Evolutionary conservation across 176 grass and related monocot genomes (phyloP).

Genomic region (Metroxylon sagu): DNA sequence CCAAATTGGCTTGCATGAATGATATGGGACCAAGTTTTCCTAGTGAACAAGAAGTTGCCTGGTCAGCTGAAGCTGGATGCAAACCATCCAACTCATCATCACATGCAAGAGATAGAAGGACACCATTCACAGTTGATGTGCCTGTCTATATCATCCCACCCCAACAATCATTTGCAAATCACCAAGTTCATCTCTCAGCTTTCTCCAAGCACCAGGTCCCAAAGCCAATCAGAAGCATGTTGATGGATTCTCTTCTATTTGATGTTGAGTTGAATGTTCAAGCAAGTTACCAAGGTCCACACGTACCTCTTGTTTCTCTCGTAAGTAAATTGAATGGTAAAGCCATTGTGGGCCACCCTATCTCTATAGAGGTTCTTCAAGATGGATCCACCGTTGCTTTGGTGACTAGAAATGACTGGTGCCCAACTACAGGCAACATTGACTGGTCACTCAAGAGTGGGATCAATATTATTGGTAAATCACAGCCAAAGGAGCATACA

Average conservation of each 20-base stretch:
- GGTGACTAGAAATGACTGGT: conserved; percentile 25
- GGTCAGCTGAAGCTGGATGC: conserved; percentile 39
- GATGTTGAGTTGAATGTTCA: conserved; percentile 76
- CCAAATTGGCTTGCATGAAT: conserved; percentile 8
- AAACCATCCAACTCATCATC: conserved; percentile 11
- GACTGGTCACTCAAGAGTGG: conserved; percentile 35
- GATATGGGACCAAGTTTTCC: conserved; percentile 12
- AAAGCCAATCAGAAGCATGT: conserved; percentile 47
- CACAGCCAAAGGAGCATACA: conserved; percentile 14
- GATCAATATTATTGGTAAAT: conserved; percentile 13
- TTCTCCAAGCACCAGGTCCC: conserved; percentile 22
- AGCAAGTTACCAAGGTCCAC: conserved; percentile 59
- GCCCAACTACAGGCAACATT: conserved; percentile 31
- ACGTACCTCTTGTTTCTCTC: conserved; percentile 78
- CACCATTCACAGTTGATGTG: conserved; percentile 8
- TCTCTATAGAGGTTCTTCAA: conserved; percentile 55
- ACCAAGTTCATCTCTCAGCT: conserved; percentile 23
- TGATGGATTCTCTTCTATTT: conserved; percentile 38
- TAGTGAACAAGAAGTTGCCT: conserved; percentile 13
- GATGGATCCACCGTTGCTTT: conserved; percentile 29
- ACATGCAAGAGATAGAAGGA: conserved; percentile 17
- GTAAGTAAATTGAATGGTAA: conserved; percentile 88
- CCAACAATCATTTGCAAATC: conserved; percentile 29
- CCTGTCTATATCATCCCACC: conserved; percentile 24
- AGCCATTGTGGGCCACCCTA: conserved; percentile 71